Evolutionary conservation across 768 basidiomycete species (phyloP), one percentile per base, ranked within the genome.

Genomic region (Pleurotus djamor): DNA sequence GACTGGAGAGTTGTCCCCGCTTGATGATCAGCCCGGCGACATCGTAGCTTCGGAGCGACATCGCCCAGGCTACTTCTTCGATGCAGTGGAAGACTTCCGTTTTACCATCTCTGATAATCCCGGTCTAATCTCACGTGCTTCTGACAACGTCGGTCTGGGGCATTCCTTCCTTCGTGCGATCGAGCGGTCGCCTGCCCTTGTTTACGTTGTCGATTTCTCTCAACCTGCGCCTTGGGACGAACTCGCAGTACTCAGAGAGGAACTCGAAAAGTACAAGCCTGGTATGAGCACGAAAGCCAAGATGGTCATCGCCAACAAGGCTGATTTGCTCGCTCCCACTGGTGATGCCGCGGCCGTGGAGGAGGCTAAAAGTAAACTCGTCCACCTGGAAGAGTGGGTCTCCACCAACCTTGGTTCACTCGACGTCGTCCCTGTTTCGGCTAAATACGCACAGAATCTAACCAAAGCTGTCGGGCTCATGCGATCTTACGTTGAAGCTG

Each of bases 71-170:
- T 75, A 83, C 65, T 73, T 74, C 38, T 88, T 87, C 60, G 83
- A 87, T 66, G 65, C 83, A 35, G 77, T 78, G 45, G 96, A 98
- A 72, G 74, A 78, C 4, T 89, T 93, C 70, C 84, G 97, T 8
- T 97, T 98, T 79, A 97, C 94, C 12, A 87, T 99, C 64, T 92
- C 95, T 38, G 97, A 99, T 74, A 98, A 98, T 68, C 97, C 97
- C 0, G 97, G 97, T 6, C 85, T 98, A 48, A 87, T 98, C 59
- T 82, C 85, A 7, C 79, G 83, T 12, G 92, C 95, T 2, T 91
- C 93, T 2, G 86, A 93, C 66, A 92, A 96, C 69, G 86, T 94
- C 51, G 97, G 96, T 3, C 82, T 98, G 2, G 97, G 96, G 0
- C 94, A 98, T 72, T 89, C 91, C 1, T 98, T 98, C 79, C 74